These are phyloP conservation scores for Paramyrothecium sp. DNA, from an alignment of 2,329 filamentous ascomycete genomes.

Conservation along the genomic window DNA sequence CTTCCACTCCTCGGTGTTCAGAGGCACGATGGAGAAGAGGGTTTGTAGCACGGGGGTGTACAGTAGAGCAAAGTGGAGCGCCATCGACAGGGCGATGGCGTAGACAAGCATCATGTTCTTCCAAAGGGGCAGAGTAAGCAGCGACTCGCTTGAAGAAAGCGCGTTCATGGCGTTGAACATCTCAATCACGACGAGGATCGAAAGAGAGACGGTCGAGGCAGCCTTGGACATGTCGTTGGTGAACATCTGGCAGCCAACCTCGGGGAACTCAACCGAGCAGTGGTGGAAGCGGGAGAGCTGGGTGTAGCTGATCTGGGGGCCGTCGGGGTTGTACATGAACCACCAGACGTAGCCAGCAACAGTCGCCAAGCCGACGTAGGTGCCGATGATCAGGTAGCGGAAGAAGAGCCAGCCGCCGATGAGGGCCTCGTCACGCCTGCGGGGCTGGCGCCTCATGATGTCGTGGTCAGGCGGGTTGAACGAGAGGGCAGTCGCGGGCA, in stretches of 20 bases:
- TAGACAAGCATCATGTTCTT: constrained; percentile 98
- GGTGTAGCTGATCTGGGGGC: constrained; percentile 87
- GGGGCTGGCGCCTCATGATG: constrained; percentile 89
- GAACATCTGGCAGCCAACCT: constrained; percentile 93
- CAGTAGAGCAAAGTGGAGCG: constrained; percentile 87
- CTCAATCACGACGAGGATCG: constrained; percentile 92
- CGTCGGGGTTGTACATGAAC: constrained; percentile 94
- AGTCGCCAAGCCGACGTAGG: constrained; percentile 90
- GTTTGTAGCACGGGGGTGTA: constrained; percentile 87
- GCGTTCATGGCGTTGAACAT: constrained; percentile 99
- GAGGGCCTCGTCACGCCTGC: constrained; percentile 89
- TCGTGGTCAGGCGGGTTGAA: constrained; percentile 99
- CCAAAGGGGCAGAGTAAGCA: constrained; percentile 93
- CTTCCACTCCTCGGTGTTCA: constrained; percentile 87
- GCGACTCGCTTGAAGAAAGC: constrained; percentile 89
- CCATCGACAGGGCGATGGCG: constrained; percentile 90
- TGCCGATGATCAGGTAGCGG: constrained; percentile 94
- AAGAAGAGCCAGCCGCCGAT: constrained; percentile 97
- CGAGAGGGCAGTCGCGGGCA: constrained; percentile 91
- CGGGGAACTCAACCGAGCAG: constrained; percentile 80
- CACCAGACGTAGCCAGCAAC: constrained; percentile 99
- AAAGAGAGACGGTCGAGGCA: constrained; percentile 90
- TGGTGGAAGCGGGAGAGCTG: constrained; percentile 92
- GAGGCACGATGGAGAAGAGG: constrained; percentile 86
- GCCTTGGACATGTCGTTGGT: constrained; percentile 80